Evolutionary conservation across 176 grass and related monocot species (phyloP).

Genomic region (Tillandsia leiboldiana): DNA sequence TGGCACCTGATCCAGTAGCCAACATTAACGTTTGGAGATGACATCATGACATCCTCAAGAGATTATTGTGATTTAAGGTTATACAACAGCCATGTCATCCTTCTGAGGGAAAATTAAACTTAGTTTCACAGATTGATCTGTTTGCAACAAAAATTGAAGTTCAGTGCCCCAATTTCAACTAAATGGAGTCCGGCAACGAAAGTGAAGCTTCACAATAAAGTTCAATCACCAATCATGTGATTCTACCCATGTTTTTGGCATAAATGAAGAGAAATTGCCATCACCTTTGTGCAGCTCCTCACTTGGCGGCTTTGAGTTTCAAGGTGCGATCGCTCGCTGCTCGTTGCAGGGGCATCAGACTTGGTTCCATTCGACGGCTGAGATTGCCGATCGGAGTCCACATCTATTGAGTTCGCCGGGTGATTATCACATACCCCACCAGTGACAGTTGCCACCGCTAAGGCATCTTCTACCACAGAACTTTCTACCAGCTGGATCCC

Average conservation of each 20-base stretch:
- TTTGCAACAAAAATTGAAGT: too few relatives aligned
- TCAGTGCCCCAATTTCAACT: too few relatives aligned
- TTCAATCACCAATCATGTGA: too few relatives aligned
- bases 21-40: neutral
- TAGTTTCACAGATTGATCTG: too few relatives aligned
- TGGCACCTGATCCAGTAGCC: neutral
- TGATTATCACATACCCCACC: slow-evolving; percentile 30
- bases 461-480: slow-evolving; percentile 29
- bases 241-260: neutral
- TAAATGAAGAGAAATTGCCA: slow-evolving; percentile 3
- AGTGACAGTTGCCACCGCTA: slow-evolving; percentile 19
- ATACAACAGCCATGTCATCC: too few relatives aligned
- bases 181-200: too few relatives aligned
- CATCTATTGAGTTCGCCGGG: slow-evolving; percentile 22
- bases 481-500: slow-evolving; percentile 63
- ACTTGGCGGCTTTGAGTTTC: slow-evolving; percentile 57
- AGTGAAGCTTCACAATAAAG: too few relatives aligned
- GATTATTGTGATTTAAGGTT: too few relatives aligned
- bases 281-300: slow-evolving; percentile 96
- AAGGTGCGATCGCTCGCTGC: slow-evolving; percentile 36
- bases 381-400: slow-evolving; percentile 36
- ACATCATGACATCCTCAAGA: neutral
- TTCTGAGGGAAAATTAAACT: too few relatives aligned
- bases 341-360: slow-evolving; percentile 37
- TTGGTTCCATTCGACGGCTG: slow-evolving; percentile 43